Evolutionary conservation across 352 stramenopile species (phyloP).

Genomic region (Globisporangium paroecandrum): DNA sequence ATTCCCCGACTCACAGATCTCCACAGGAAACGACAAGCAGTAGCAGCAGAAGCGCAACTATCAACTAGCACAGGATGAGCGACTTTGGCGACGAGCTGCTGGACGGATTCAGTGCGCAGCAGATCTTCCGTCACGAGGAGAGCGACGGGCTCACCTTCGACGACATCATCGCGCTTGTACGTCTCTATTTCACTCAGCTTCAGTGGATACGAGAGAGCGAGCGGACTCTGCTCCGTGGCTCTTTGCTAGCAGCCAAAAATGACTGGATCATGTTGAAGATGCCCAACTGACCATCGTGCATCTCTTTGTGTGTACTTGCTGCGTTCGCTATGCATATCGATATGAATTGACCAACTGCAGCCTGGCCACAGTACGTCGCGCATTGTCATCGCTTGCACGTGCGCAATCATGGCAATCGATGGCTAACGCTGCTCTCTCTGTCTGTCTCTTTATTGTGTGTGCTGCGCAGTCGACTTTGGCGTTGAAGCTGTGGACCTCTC

Average conservation of each 20-base stretch:
- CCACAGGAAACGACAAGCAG: neutral
- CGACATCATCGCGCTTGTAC: conserved; percentile 81
- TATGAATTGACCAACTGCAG: conserved; percentile 18
- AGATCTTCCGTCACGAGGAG: conserved; percentile 71
- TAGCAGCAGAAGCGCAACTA: neutral
- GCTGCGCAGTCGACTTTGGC: conserved; percentile 87
- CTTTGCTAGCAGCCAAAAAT: neutral
- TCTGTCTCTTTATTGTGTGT: neutral
- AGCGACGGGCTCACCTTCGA: conserved; percentile 79
- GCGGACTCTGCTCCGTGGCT: neutral
- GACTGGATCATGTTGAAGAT: conserved; percentile 9
- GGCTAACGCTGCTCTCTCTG: neutral
- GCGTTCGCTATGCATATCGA: neutral
- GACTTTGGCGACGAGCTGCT: conserved; percentile 27
- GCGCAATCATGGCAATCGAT: neutral
- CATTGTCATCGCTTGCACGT: neutral
- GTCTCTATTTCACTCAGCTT: neutral
- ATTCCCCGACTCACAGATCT: neutral
- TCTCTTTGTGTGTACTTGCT: neutral
- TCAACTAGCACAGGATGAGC: conserved; percentile 8
- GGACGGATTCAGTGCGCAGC: conserved; percentile 66
- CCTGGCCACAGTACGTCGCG: conserved; percentile 59
- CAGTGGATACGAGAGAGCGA: neutral
- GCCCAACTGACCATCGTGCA: neutral
- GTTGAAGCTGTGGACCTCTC: conserved; percentile 93